Base-by-base conservation (phyloP, 2,329 filamentous ascomycete species). In the Fusarium nisikadoi region DNA sequence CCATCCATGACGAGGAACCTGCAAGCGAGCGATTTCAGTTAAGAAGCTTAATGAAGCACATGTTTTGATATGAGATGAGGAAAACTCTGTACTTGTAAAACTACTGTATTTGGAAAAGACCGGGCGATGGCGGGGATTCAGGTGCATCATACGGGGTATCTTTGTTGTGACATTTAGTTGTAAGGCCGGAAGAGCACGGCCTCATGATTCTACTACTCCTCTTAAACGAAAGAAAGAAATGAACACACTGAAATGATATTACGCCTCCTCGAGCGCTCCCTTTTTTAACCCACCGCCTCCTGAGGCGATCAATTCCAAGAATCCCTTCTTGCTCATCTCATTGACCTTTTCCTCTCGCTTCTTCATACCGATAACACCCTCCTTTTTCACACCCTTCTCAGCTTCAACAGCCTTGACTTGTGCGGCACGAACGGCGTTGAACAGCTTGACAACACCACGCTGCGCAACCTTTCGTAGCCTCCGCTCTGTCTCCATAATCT, bases 251-350 rank as follows among this genome's bases (percentile, higher is more conserved):
- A 58, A 54, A 68, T 68, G 46, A 38, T 65, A 69, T 82, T 77
- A 88, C 38, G 88, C 88, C 80, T 90, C 88, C 77, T 90, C 88
- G 57, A 91, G 78, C 8, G 81, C 86, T 11, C 86, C 86, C 82
- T 89, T 90, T 77, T 89, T 91, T 74, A 90, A 72, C 27, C 84
- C 85, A 2, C 89, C 88, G 16, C 89, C 89, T 25, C 89, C 88
- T 5, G 87, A 88, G 8, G 89, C 89, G 80, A 99, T 97, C 81
- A 98, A 83, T 69, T 98, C 95, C 81, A 99, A 83, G 84, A 98
- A 99, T 1, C 95, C 95, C 84, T 98, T 93, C 85, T 97, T 97
- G 81, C 93, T 97, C 91, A 99, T 96, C 86, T 98, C 95, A 73
- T 94, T 96, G 57, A 97, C 87, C 84, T 92, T 94, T 83, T 97